Evolutionary conservation across 2,329 filamentous ascomycete genomes (phyloP).

Genomic region (Sporothrix phasma): DNA sequence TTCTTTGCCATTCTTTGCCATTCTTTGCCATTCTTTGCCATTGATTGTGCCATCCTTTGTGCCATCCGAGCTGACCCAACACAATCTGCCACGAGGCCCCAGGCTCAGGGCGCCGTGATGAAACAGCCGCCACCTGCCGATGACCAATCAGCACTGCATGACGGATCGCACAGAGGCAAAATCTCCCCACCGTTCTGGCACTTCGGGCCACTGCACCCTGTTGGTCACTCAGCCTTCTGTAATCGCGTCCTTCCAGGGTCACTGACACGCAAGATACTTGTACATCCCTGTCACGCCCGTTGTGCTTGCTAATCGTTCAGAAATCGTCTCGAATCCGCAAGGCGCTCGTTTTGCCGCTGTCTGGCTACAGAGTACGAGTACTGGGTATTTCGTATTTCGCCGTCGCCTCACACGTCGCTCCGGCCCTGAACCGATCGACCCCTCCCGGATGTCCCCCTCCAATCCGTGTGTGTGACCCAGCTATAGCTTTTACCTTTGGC

Average conservation of each 20-base stretch:
- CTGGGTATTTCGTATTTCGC: too few relatives aligned
- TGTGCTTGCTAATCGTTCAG: too few relatives aligned
- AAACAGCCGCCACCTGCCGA: not conserved
- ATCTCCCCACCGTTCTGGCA: slow-evolving; percentile 1
- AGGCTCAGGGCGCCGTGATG: too few relatives aligned
- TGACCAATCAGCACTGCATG: not conserved
- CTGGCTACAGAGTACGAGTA: too few relatives aligned
- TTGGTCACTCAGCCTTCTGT: not conserved
- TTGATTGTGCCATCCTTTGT: too few relatives aligned
- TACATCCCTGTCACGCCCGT: too few relatives aligned
- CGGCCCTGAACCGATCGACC: not conserved
- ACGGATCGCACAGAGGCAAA: not conserved
- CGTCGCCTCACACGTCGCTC: not conserved
- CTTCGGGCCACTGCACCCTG: not conserved
- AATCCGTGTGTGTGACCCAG: not conserved
- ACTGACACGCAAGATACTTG: not conserved
- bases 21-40: too few relatives aligned
- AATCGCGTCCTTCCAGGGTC: not conserved
- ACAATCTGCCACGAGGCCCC: too few relatives aligned
- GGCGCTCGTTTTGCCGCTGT: not conserved
- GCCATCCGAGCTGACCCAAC: not conserved
- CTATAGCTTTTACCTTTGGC: slow-evolving; percentile 3
- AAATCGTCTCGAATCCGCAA: too few relatives aligned
- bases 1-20: too few relatives aligned
- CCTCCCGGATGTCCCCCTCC: not conserved